Percentiles rank a stretch among this genome's conserved stretches.
These are phyloP conservation scores for Starmerella sp. DNA, from an alignment of 805 yeast genomes.

Conservation along the genomic window DNA sequence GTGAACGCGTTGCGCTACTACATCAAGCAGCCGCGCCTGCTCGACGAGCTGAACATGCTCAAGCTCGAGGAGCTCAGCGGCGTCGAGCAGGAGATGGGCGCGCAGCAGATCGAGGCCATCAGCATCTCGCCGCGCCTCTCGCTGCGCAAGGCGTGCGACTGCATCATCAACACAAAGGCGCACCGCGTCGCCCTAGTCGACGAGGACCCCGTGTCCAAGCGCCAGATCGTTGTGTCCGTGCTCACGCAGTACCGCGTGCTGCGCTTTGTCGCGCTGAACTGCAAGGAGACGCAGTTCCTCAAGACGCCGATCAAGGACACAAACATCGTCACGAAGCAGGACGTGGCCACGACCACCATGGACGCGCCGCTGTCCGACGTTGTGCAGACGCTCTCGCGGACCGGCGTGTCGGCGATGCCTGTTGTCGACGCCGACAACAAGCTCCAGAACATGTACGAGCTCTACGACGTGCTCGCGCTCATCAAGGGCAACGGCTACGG, in stretches of 20 bases:
- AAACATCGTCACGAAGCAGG: constrained; percentile 40
- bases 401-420: constrained; percentile 86
- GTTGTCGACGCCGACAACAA: constrained; percentile 65
- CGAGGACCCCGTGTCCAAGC: constrained; percentile 78
- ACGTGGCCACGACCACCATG: constrained; percentile 72
- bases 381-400: constrained; percentile 64
- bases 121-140: constrained; percentile 86
- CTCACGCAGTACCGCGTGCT: constrained; percentile 91
- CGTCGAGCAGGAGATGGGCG: constrained; percentile 79
- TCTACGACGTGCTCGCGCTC: constrained; percentile 83
- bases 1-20: constrained; percentile 92
- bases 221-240: constrained; percentile 91
- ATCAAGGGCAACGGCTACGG: constrained; percentile 83
- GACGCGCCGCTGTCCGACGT: constrained; percentile 89
- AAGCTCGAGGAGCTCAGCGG: constrained; percentile 77
- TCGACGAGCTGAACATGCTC: constrained; percentile 74
- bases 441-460: constrained; percentile 84
- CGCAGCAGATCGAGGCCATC: constrained; percentile 70
- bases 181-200: constrained; percentile 91
- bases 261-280: constrained; percentile 89
- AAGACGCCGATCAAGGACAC: constrained; percentile 64
- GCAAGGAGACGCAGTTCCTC: constrained; percentile 83
- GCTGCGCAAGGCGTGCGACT: constrained; percentile 82
- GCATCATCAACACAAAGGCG: constrained; percentile 79
- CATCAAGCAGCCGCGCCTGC: constrained; percentile 72